These are phyloP conservation scores for Fusarium sacchari DNA, from an alignment of 2,329 filamentous ascomycete genomes.

Conservation along the genomic window DNA sequence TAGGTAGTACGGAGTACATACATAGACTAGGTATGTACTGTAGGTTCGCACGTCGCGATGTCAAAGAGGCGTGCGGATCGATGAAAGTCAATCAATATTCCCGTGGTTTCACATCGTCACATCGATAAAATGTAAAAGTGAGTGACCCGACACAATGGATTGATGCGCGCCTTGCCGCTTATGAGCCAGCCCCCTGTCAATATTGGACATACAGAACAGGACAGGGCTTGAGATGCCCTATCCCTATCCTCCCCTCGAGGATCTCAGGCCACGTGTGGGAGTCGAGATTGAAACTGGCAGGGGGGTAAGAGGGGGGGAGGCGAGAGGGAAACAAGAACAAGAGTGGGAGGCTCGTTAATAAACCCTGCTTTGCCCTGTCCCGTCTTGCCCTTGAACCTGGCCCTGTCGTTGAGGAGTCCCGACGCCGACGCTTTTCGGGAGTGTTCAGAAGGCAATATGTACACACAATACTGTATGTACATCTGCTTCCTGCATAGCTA, in stretches of 20 bases:
- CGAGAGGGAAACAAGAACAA: background rate
- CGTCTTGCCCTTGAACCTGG: background rate
- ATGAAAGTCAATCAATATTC: slow-evolving; percentile 8
- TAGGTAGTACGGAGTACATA: no score
- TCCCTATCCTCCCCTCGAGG: slow-evolving; percentile 16
- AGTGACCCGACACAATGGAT: slow-evolving; percentile 45
- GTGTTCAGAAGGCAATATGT: background rate
- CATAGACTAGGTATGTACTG: no score
- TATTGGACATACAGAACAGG: slow-evolving; percentile 1
- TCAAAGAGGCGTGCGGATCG: slow-evolving; percentile 19
- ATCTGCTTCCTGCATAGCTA: background rate
- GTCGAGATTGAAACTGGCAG: slow-evolving; percentile 20
- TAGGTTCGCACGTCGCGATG: background rate
- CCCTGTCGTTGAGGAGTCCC: slow-evolving; percentile 3
- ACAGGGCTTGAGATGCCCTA: slow-evolving; percentile 25
- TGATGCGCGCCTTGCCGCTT: slow-evolving; percentile 46
- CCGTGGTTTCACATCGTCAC: slow-evolving; percentile 31
- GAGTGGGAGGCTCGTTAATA: background rate
- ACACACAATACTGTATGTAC: background rate
- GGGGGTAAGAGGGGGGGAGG: background rate
- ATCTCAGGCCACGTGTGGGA: slow-evolving; percentile 40
- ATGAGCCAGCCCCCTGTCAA: slow-evolving; percentile 30
- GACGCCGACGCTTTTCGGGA: slow-evolving; percentile 21
- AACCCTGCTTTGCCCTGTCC: background rate
- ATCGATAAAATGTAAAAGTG: slow-evolving; percentile 14